Evolutionary conservation across 2,329 filamentous ascomycete species (phyloP).

Genomic region (Neonectria magnoliae): DNA sequence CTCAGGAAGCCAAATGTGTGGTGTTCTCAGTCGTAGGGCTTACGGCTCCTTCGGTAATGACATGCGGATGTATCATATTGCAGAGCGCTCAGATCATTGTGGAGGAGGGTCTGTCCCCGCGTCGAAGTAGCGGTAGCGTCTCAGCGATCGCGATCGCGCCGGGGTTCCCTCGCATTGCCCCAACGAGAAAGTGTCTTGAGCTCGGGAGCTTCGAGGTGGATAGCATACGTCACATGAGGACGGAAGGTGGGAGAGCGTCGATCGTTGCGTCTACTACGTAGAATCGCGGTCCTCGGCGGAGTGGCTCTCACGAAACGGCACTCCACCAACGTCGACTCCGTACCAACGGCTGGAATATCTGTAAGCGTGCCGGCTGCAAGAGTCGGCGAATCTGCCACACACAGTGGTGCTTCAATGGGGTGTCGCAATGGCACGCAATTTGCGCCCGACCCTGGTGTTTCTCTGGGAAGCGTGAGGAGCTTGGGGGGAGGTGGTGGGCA

Average conservation of each 20-base stretch:
- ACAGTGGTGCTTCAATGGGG: background rate
- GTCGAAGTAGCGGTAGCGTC: conserved; percentile 17
- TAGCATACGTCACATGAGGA: conserved; percentile 37
- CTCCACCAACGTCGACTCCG: background rate
- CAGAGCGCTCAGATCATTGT: conserved; percentile 11
- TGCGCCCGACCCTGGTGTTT: conserved; percentile 13
- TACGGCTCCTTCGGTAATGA: background rate
- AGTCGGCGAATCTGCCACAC: conserved; percentile 12
- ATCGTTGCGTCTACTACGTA: conserved; percentile 37
- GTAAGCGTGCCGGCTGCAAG: background rate
- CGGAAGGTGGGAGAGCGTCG: conserved; percentile 26
- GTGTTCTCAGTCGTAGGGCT: background rate
- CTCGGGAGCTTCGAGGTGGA: conserved; percentile 23
- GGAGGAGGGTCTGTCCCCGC: conserved; percentile 15
- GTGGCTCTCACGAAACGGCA: conserved; percentile 15
- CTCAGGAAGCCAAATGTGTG: background rate
- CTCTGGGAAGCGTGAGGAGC: conserved; percentile 12
- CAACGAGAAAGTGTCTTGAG: conserved; percentile 13
- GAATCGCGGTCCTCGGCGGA: conserved; percentile 21
- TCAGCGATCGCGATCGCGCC: conserved; percentile 24
- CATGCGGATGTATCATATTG: background rate
- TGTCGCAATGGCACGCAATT: conserved; percentile 17
- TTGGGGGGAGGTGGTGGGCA: conserved; percentile 25
- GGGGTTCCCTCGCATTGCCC: conserved; percentile 16
- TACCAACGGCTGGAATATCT: background rate